These are phyloP conservation scores for Microthlaspi erraticum DNA, from an alignment of 345 rosid genomes.

Conservation along the genomic window DNA sequence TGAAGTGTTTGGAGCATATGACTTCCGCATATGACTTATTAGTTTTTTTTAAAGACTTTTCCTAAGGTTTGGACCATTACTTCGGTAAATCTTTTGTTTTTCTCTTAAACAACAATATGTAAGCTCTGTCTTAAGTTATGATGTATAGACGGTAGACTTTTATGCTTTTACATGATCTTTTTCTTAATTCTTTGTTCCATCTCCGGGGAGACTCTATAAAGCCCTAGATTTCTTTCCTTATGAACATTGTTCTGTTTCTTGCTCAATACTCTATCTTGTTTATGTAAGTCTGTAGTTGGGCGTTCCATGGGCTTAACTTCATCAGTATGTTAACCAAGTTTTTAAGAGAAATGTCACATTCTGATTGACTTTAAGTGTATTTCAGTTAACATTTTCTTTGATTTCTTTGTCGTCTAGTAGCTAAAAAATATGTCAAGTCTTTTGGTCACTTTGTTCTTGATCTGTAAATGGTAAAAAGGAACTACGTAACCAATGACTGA, in stretches of 20 bases:
- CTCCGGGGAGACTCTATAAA: neutral
- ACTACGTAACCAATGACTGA: neutral
- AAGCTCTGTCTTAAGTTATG: no score
- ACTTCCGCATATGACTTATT: no score
- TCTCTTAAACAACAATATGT: no score
- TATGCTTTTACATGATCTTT: neutral
- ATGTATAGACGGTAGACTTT: no score
- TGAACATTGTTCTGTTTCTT: neutral
- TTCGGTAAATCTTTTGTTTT: no score
- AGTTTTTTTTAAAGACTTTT: no score
- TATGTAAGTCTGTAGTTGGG: neutral
- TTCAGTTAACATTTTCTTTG: neutral
- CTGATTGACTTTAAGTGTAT: no score
- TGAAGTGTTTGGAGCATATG: no score
- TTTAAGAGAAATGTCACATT: neutral
- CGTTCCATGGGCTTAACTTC: slow-evolving; percentile 2
- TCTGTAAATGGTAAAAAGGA: neutral
- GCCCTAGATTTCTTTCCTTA: neutral
- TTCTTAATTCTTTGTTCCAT: neutral
- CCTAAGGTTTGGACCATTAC: no score
- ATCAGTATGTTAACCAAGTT: neutral
- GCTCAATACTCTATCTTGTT: neutral
- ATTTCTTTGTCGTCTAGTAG: neutral
- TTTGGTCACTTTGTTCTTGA: neutral
- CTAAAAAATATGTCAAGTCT: neutral